Percentiles rank a stretch among this genome's conserved stretches.
Conservation (phyloP, 495 filamentous ascomycete species). For the Aspergillus asperescens region DNA sequence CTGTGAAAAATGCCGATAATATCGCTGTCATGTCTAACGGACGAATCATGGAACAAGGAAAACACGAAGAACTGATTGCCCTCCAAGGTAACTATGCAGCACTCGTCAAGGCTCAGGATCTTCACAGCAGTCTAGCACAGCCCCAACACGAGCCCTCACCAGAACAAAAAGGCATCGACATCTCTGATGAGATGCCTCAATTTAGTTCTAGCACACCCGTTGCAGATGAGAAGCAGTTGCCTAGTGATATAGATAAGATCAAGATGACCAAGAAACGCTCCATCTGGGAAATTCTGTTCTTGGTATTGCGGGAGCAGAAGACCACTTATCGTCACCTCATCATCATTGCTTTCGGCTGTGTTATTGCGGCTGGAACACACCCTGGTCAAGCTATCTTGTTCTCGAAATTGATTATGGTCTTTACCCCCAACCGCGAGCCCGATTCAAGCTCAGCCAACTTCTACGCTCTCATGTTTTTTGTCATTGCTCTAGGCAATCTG, state of each 20-base stretch:
- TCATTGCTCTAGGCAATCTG: constrained; percentile 45
- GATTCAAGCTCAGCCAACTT: constrained; percentile 36
- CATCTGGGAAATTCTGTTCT: neutral
- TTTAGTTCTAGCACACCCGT: neutral
- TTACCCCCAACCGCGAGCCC: constrained; percentile 17
- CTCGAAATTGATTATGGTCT: constrained; percentile 24
- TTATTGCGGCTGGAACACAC: neutral
- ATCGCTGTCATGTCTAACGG: constrained; percentile 92
- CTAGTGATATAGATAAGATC: neutral
- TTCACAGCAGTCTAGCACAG: constrained; percentile 24
- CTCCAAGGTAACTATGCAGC: constrained; percentile 60
- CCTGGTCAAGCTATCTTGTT: constrained; percentile 28
- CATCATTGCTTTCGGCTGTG: neutral
- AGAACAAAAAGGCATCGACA: neutral
- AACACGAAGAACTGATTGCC: constrained; percentile 63
- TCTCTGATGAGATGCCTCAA: neutral
- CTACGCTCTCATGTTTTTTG: constrained; percentile 60
- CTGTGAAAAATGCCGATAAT: constrained; percentile 88
- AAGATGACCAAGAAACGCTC: neutral
- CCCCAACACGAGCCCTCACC: neutral
- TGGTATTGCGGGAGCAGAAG: neutral
- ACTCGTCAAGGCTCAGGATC: constrained; percentile 75
- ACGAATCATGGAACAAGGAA: constrained; percentile 79
- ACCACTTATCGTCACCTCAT: neutral
- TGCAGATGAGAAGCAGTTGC: neutral